phyloP scores from a whole-genome alignment of 495 filamentous ascomycete genomes.

The Penicillium atrosanguineum region DNA sequence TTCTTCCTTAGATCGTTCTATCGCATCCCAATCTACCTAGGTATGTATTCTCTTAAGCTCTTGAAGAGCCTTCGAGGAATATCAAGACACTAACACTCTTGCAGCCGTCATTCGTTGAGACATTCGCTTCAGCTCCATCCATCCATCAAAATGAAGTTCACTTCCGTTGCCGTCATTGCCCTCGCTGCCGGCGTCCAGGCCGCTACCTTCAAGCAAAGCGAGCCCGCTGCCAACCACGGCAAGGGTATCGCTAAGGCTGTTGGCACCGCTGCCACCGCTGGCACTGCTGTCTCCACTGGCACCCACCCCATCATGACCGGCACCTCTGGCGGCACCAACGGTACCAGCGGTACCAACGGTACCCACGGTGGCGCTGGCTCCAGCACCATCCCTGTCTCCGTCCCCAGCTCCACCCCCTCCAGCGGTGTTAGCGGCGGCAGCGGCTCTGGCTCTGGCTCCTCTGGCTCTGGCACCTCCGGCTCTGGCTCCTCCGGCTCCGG shows the following conservation, averaged over 20 bases:
- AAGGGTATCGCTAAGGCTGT: not conserved
- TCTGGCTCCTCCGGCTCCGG: slow-evolving; percentile 8
- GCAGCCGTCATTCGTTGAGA: slow-evolving; percentile 22
- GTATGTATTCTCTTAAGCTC: slow-evolving; percentile 2
- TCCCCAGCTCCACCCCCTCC: slow-evolving; percentile 1
- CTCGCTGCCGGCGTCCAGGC: slow-evolving; percentile 27
- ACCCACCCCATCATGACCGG: slow-evolving; percentile 11
- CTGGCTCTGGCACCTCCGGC: not conserved
- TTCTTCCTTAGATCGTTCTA: slow-evolving; percentile 4
- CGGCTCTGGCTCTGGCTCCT: not conserved
- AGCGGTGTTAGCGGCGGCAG: slow-evolving; percentile 1
- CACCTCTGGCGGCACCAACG: slow-evolving; percentile 9
- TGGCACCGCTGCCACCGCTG: not conserved
- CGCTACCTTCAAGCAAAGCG: slow-evolving; percentile 7
- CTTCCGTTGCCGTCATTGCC: slow-evolving; percentile 22
- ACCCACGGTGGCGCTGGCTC: no score
- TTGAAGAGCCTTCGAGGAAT: not conserved
- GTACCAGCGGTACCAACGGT: slow-evolving; percentile 3
- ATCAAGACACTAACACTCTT: slow-evolving; percentile 5
- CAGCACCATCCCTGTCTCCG: slow-evolving; percentile 3
- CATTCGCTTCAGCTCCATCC: slow-evolving; percentile 19
- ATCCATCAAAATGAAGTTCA: slow-evolving; percentile 26
- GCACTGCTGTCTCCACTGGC: slow-evolving; percentile 7
- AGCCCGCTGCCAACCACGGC: slow-evolving; percentile 15
- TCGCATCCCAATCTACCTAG: slow-evolving; percentile 11